Conservation (phyloP, 2,329 filamentous ascomycete species). For the Aspergillus uvarum region DNA sequence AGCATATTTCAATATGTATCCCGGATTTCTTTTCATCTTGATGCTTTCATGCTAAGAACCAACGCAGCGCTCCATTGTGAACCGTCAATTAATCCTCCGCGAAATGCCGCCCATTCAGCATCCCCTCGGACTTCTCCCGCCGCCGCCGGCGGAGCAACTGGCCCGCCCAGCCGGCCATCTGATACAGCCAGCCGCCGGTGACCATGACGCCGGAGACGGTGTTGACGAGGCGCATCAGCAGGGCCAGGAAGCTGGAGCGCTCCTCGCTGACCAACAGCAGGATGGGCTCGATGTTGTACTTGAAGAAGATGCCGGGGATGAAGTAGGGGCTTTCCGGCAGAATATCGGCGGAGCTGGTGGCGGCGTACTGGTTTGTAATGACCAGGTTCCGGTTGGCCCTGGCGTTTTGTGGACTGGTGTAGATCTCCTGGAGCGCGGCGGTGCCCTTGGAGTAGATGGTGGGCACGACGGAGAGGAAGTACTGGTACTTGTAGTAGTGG, state of each 20-base stretch:
- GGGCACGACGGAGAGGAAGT: conserved; percentile 92
- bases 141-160: conserved; percentile 50
- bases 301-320: conserved; percentile 93
- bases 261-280: conserved; percentile 81
- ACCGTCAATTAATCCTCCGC: conserved; percentile 23
- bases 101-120: conserved; percentile 47
- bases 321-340: conserved; percentile 58
- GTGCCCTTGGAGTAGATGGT: conserved; percentile 76
- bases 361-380: conserved; percentile 96
- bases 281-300: conserved; percentile 98
- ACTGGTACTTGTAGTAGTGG: conserved; percentile 96
- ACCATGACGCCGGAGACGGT: conserved; percentile 88
- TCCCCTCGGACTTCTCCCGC: conserved; percentile 45
- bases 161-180: conserved; percentile 72
- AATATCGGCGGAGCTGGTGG: conserved; percentile 76
- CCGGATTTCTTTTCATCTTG: too few relatives aligned
- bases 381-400: conserved; percentile 58
- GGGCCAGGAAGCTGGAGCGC: conserved; percentile 69
- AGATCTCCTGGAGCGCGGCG: conserved; percentile 42
- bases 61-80: too few relatives aligned
- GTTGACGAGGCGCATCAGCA: conserved; percentile 83
- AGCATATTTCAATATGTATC: too few relatives aligned
- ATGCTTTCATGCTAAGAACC: too few relatives aligned
- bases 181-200: conserved; percentile 89
- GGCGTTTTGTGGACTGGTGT: conserved; percentile 38